These are phyloP conservation scores for Monosporascus sp. DNA, from an alignment of 2,329 filamentous ascomycete genomes.

Conservation along the genomic window DNA sequence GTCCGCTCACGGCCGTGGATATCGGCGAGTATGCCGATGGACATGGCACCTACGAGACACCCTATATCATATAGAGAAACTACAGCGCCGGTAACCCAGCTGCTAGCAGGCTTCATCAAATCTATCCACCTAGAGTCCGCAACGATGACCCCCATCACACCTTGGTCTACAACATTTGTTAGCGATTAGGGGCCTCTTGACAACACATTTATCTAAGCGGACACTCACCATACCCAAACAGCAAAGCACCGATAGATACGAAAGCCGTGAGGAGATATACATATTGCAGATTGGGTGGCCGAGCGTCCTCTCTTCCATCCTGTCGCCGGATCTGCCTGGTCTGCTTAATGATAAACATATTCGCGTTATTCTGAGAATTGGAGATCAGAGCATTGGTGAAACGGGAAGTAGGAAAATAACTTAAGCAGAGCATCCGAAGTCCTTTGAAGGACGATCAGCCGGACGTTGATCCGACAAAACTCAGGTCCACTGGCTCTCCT, in stretches of 20 bases:
- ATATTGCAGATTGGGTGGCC: slow-evolving; percentile 9
- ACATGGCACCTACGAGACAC: slow-evolving; percentile 11
- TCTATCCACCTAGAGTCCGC: slow-evolving; percentile 11
- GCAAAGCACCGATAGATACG: slow-evolving; percentile 12
- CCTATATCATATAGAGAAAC: slow-evolving; percentile 14
- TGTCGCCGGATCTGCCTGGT: slow-evolving; percentile 6
- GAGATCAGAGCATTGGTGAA: not conserved
- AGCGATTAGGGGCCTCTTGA: not conserved
- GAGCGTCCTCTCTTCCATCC: not conserved
- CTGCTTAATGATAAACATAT: slow-evolving; percentile 11
- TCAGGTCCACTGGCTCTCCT: not conserved
- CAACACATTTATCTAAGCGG: not conserved
- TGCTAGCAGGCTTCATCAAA: slow-evolving; percentile 10
- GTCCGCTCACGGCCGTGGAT: slow-evolving; percentile 12
- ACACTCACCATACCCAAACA: slow-evolving; percentile 12
- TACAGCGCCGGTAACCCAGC: slow-evolving; percentile 13
- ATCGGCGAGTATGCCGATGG: slow-evolving; percentile 12
- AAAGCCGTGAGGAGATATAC: slow-evolving; percentile 13
- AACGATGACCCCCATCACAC: slow-evolving; percentile 14
- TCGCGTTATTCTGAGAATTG: not conserved
- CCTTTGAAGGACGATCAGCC: not conserved
- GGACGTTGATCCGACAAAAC: not conserved
- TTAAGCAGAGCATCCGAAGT: not conserved
- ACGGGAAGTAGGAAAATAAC: not conserved
- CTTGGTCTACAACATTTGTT: slow-evolving; percentile 6